Percentiles rank a stretch among this genome's conserved stretches.
These are phyloP conservation scores for Lactuca sativa DNA, from an alignment of 129 eudicot species.

Conservation along the genomic window DNA sequence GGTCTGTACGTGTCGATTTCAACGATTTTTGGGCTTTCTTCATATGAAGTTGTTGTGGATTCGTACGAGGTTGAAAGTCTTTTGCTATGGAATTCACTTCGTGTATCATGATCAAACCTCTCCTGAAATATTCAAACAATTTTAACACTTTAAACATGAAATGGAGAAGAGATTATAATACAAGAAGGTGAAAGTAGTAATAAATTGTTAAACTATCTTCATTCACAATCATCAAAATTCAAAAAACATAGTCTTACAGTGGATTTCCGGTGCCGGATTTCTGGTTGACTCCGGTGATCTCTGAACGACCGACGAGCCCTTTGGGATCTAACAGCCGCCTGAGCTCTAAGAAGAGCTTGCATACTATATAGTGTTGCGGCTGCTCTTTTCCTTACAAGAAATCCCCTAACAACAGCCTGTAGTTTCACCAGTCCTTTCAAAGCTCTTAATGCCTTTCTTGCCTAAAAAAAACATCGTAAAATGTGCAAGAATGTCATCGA, in stretches of 20 bases:
- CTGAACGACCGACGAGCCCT: constrained; percentile 60
- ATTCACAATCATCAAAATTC: not conserved
- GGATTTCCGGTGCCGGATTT: constrained; percentile 51
- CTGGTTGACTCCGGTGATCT: constrained; percentile 43
- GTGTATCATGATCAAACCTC: constrained; percentile 58
- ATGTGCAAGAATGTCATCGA: constrained; percentile 4
- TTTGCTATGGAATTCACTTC: constrained; percentile 41
- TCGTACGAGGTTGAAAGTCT: constrained; percentile 40
- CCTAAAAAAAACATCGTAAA: constrained; percentile 39
- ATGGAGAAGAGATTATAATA: not conserved
- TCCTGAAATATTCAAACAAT: constrained; percentile 45
- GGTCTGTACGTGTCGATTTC: constrained; percentile 79
- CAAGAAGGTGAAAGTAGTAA: not conserved
- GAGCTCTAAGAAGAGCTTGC: constrained; percentile 96
- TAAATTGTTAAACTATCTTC: too few relatives aligned
- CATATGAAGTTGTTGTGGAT: constrained; percentile 42
- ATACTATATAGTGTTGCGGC: constrained; percentile 88
- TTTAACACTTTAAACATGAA: not conserved
- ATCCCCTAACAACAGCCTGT: constrained; percentile 94
- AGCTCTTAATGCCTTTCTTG: constrained; percentile 86
- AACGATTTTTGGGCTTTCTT: constrained; percentile 76
- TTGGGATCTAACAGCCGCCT: constrained; percentile 52
- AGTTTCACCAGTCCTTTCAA: constrained; percentile 82
- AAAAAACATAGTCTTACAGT: constrained; percentile 40
- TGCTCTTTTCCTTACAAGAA: constrained; percentile 81